Base-by-base conservation (phyloP, 352 stramenopile species). In the Plasmopara viticola region DNA sequence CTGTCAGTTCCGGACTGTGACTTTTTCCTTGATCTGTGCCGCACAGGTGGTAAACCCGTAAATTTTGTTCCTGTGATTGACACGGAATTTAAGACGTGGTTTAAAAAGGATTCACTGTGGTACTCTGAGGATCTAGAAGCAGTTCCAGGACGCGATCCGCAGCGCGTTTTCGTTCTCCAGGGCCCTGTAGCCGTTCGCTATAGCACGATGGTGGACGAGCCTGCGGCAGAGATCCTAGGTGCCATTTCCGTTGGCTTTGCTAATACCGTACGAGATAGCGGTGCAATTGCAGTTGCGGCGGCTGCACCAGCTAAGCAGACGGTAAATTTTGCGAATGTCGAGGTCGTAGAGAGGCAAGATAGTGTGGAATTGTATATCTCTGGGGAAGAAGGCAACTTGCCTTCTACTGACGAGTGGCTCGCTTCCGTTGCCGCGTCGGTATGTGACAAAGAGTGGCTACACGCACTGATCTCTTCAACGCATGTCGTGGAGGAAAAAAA, bases 71-170 rank as follows among this genome's bases (percentile, higher is more conserved):
- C 86, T 33, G 68, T 74, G 6, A 81, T 95, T 17, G 82, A 95
- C 74, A 69, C 62, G 20, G 86, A 95, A 33, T 72, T 95, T 44
- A 74, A 75, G 51, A 87, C 71, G 7, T 95, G 81, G 82, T 91
- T 95, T 61, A 95, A 91, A 72, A 95, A 92, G 62, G 86, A 95
- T 54, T 94, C 83, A 42, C 58, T 95, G 14, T 95, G 86, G 86
- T 95, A 91, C 70, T 94, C 83, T 37, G 84, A 95, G 56, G 82
- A 94, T 35, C 58, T 95, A 52, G 84, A 94, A 30, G 83, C 80
- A 0, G 78, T 95, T 5, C 82, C 79, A 0, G 73, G 75, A 41
- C 75, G 69, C 20, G 84, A 95, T 53, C 76, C 72, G 9, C 81
- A 91, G 60, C 79, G 84, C 7, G 86, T 92, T 7, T 86, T 82